phyloP scores from a whole-genome alignment of 768 basidiomycete genomes.

The Rhizopogon vesiculosus region DNA sequence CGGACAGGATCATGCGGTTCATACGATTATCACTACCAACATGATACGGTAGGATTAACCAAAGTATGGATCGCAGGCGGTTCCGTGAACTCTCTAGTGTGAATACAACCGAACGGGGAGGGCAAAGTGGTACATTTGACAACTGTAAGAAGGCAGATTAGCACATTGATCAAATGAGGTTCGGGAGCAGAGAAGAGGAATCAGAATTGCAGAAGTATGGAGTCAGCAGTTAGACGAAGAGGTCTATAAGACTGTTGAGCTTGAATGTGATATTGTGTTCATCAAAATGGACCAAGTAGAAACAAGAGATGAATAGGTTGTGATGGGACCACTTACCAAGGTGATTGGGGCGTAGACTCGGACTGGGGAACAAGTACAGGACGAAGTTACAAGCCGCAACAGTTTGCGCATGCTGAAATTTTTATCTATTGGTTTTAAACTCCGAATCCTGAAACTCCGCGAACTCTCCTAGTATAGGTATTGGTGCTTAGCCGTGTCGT shows the following conservation, averaged over 20 bases:
- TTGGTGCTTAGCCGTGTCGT: no score
- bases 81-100: no score
- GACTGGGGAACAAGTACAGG: background rate
- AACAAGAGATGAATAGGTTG: background rate
- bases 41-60: no score
- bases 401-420: background rate
- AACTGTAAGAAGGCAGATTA: background rate
- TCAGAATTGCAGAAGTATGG: slow-evolving; percentile 43
- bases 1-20: no score
- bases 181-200: background rate
- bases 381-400: background rate
- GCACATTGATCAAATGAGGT: background rate
- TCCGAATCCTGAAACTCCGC: background rate
- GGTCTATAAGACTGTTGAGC: slow-evolving; percentile 45
- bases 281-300: slow-evolving; percentile 21
- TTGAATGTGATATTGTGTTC: slow-evolving; percentile 39
- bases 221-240: slow-evolving; percentile 35
- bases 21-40: no score
- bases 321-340: background rate
- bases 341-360: no score
- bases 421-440: background rate
- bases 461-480: background rate
- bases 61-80: no score
- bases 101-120: background rate
- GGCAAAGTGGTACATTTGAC: background rate